Percentiles rank a stretch among this genome's conserved stretches.
These are phyloP conservation scores for Pichia californica DNA, from an alignment of 805 yeast genomes.

Conservation along the genomic window DNA sequence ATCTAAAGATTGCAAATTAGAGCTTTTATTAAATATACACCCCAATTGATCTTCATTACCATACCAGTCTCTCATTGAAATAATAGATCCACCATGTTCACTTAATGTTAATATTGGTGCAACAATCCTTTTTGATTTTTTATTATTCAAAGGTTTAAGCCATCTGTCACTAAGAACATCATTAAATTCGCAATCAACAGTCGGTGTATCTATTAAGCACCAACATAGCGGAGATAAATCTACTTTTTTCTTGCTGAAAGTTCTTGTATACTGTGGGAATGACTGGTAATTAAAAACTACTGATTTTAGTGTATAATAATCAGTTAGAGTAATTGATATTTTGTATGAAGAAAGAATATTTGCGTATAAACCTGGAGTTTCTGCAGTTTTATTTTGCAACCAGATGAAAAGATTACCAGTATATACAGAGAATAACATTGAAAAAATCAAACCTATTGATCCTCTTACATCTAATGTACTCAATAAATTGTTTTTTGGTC, in stretches of 20 bases:
- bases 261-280: conserved; percentile 77
- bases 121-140: conserved; percentile 63
- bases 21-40: conserved; percentile 33
- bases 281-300: conserved; percentile 91
- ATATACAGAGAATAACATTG: conserved; percentile 73
- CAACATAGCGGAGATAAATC: conserved; percentile 77
- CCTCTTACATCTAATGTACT: conserved; percentile 64
- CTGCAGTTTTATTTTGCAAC: conserved; percentile 69
- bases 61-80: conserved; percentile 87
- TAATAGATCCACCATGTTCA: conserved; percentile 95
- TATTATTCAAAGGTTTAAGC: conserved; percentile 85
- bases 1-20: conserved; percentile 22
- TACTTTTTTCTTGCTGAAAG: conserved; percentile 68
- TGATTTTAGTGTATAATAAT: conserved; percentile 80
- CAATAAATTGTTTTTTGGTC: conserved; percentile 49
- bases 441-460: conserved; percentile 81
- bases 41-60: conserved; percentile 63
- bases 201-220: conserved; percentile 83
- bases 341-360: conserved; percentile 62
- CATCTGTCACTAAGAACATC: conserved; percentile 85
- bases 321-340: conserved; percentile 73
- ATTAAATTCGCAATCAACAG: conserved; percentile 89
- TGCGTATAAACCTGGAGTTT: conserved; percentile 82
- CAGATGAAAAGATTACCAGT: conserved; percentile 79
- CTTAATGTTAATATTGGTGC: conserved; percentile 84